A percentile compares a stretch with the other conserved stretches of the same genome.
Evolutionary conservation across 1,139 yeast genomes (phyloP).

Genomic region (Debaryomyces sp.): DNA sequence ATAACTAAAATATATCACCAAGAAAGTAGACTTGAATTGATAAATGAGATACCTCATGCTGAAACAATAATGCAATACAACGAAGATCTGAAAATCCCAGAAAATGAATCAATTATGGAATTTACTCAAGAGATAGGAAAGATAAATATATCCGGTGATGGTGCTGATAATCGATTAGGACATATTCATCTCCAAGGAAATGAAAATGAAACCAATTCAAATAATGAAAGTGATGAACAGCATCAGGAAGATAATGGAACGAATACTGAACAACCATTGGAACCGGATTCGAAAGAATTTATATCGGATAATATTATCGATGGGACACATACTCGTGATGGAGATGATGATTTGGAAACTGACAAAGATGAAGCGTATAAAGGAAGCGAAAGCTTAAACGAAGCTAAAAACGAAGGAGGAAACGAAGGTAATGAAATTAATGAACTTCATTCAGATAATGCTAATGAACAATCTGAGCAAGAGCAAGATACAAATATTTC

Average conservation of each 20-base stretch:
- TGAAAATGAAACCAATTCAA: background rate
- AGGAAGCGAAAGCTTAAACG: background rate
- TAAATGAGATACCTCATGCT: background rate
- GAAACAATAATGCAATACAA: background rate
- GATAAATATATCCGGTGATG: constrained; percentile 1
- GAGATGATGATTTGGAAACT: background rate
- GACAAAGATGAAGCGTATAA: background rate
- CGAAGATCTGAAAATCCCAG: background rate
- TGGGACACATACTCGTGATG: background rate
- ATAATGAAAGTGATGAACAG: background rate
- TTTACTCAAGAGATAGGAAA: constrained; percentile 8
- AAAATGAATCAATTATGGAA: constrained; percentile 6
- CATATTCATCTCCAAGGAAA: background rate
- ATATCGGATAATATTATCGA: background rate
- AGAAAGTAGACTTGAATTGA: background rate
- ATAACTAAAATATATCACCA: constrained; percentile 2
- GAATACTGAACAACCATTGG: background rate
- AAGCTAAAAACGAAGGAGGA: background rate
- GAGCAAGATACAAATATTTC: background rate
- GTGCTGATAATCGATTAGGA: background rate
- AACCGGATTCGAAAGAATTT: background rate
- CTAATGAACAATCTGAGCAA: background rate
- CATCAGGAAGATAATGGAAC: background rate
- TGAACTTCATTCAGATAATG: background rate
- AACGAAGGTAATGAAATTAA: background rate